These are phyloP conservation scores for Sporormia fimetaria DNA, from an alignment of 495 filamentous ascomycete species.

Conservation along the genomic window DNA sequence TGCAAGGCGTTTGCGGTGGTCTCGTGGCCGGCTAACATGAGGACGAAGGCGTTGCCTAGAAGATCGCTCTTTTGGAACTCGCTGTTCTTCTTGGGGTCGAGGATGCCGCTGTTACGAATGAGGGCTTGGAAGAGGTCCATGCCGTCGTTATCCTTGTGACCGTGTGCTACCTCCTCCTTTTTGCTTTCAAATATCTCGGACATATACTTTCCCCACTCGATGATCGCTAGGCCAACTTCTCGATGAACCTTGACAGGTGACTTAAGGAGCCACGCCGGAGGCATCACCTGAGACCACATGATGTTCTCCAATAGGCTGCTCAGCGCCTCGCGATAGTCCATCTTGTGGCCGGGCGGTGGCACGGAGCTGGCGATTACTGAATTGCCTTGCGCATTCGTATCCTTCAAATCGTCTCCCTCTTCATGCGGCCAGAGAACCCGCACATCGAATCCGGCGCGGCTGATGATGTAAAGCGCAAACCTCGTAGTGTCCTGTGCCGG, in stretches of 20 bases:
- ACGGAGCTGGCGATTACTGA: constrained; percentile 32
- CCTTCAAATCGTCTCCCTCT: constrained; percentile 28
- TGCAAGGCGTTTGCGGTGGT: constrained; percentile 58
- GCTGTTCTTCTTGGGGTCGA: constrained; percentile 23
- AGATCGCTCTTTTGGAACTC: constrained; percentile 41
- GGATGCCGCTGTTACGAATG: constrained; percentile 32
- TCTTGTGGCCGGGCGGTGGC: constrained; percentile 41
- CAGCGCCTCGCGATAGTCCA: constrained; percentile 50
- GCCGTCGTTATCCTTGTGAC: constrained; percentile 38
- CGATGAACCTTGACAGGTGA: constrained; percentile 43
- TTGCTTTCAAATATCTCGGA: constrained; percentile 48
- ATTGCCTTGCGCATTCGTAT: not conserved
- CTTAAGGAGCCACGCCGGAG: constrained; percentile 16
- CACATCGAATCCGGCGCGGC: constrained; percentile 54
- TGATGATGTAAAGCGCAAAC: constrained; percentile 55
- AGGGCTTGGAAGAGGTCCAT: constrained; percentile 40
- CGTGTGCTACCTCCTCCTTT: constrained; percentile 38
- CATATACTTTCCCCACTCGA: constrained; percentile 56
- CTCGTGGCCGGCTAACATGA: constrained; percentile 62
- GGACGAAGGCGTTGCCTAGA: constrained; percentile 59
- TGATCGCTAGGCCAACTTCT: constrained; percentile 39
- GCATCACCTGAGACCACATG: constrained; percentile 37
- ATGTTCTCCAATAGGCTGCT: constrained; percentile 42
- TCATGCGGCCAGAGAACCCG: constrained; percentile 46
- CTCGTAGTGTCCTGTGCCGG: constrained; percentile 50